A percentile compares a stretch with the other conserved stretches of the same genome.
phyloP scores from a whole-genome alignment of 768 basidiomycete genomes.

The Tylopilus cervinicoccineus region DNA sequence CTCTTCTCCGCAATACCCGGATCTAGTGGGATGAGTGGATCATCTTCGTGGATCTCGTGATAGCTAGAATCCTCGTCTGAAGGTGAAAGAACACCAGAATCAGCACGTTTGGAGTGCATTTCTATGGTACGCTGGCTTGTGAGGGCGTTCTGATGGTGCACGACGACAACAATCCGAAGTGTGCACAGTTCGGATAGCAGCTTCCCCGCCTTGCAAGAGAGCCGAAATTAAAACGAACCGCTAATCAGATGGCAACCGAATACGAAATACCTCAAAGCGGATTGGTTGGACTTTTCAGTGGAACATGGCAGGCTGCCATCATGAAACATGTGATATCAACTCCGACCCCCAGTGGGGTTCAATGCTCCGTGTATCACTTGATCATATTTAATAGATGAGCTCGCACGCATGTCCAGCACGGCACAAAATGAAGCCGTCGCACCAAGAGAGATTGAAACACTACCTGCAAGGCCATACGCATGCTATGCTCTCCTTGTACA shows the following conservation, averaged over 20 bases:
- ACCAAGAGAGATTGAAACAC: too few species aligned
- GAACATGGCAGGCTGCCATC: too few species aligned
- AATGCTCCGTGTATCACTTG: too few species aligned
- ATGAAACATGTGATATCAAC: too few species aligned
- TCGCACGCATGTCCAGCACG: too few species aligned
- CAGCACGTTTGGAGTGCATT: slow-evolving; percentile 18
- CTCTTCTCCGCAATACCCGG: slow-evolving; percentile 40
- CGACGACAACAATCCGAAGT: not conserved
- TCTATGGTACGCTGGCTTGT: not conserved
- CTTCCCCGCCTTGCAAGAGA: too few species aligned
- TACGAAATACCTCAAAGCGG: not conserved
- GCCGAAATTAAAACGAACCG: not conserved
- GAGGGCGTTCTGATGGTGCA: not conserved
- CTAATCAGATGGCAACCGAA: not conserved
- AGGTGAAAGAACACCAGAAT: slow-evolving; percentile 1
- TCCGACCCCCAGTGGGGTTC: too few species aligned
- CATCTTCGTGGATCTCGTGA: slow-evolving; percentile 12
- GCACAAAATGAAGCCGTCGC: too few species aligned
- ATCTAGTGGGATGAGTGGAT: slow-evolving; percentile 18
- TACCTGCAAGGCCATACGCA: too few species aligned
- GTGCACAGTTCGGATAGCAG: not conserved
- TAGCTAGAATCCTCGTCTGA: slow-evolving; percentile 1
- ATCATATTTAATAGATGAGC: too few species aligned
- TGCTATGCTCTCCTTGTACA: too few species aligned
- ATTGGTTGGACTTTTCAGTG: not conserved